A percentile compares a stretch with the other conserved stretches of the same genome.
These are phyloP conservation scores for Colletotrichum orchidophilum DNA, from an alignment of 2,329 filamentous ascomycete genomes.

Conservation along the genomic window DNA sequence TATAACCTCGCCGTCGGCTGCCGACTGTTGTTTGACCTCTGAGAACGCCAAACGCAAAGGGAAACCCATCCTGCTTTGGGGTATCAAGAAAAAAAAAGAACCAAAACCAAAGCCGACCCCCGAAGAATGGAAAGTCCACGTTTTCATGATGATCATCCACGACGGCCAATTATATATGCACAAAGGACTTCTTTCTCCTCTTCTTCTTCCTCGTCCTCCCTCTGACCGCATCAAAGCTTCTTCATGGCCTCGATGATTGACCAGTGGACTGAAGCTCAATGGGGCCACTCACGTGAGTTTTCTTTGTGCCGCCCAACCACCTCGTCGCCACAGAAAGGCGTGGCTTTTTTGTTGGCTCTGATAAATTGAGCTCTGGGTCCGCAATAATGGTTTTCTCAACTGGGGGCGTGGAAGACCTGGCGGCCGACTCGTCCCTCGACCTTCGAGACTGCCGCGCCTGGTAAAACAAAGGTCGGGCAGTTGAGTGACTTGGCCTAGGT, in stretches of 20 bases:
- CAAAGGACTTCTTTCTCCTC: neutral
- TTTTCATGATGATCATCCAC: neutral
- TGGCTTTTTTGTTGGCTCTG: slow-evolving; percentile 6
- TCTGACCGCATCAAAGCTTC: neutral
- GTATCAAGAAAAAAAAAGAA: slow-evolving; percentile 4
- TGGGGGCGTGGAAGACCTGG: slow-evolving; percentile 19
- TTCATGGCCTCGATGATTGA: neutral
- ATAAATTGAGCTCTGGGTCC: neutral
- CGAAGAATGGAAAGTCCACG: neutral
- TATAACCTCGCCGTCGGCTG: neutral
- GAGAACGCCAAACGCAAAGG: neutral
- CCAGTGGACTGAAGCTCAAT: slow-evolving; percentile 22
- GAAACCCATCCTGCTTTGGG: neutral
- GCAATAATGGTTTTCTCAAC: neutral
- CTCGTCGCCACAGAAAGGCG: slow-evolving; percentile 20
- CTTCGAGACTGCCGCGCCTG: slow-evolving; percentile 19
- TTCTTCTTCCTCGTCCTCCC: neutral
- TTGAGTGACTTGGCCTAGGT: slow-evolving; percentile 8
- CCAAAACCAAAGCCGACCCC: neutral
- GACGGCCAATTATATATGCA: neutral
- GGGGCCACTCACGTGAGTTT: neutral
- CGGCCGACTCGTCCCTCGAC: slow-evolving; percentile 18
- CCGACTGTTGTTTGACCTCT: neutral
- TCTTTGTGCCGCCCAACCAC: slow-evolving; percentile 20
- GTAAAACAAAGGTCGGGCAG: slow-evolving; percentile 11